A percentile compares a stretch with the other conserved stretches of the same genome.
These are phyloP conservation scores for Aspergillus transmontanensis DNA, from an alignment of 2,329 filamentous ascomycete genomes.

Conservation along the genomic window DNA sequence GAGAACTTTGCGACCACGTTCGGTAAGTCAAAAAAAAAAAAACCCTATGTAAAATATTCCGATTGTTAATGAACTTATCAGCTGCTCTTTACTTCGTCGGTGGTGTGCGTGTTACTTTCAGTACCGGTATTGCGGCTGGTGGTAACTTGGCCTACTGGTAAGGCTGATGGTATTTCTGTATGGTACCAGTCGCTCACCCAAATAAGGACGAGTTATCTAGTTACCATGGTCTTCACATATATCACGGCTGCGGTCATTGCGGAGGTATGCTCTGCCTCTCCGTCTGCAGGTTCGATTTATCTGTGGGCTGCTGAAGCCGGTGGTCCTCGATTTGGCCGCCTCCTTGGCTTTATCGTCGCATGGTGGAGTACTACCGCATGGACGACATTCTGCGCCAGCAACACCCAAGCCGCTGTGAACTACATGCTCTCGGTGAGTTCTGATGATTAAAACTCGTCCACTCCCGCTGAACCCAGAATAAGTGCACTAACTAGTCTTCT, in stretches of 20 bases:
- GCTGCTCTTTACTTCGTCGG: constrained; percentile 65
- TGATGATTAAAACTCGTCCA: neutral
- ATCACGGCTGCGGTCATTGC: constrained; percentile 64
- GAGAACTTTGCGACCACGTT: constrained; percentile 64
- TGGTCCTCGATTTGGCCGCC: constrained; percentile 56
- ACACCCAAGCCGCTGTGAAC: constrained; percentile 55
- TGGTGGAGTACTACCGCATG: constrained; percentile 67
- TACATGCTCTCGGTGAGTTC: constrained; percentile 54
- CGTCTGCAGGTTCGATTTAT: constrained; percentile 62
- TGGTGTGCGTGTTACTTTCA: constrained; percentile 62
- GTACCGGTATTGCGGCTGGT: constrained; percentile 63
- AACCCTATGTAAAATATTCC: no score
- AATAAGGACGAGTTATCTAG: constrained; percentile 59
- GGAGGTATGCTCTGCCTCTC: constrained; percentile 62
- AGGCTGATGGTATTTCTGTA: neutral
- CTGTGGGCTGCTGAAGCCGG: constrained; percentile 64
- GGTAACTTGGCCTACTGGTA: constrained; percentile 64
- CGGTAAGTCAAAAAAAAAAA: constrained; percentile 41
- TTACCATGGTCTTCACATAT: constrained; percentile 63
- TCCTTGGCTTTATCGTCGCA: constrained; percentile 63
- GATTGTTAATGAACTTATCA: constrained; percentile 29
- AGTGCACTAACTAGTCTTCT: constrained; percentile 12
- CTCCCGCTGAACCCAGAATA: neutral
- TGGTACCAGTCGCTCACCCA: constrained; percentile 1
- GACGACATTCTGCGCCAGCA: constrained; percentile 62